A percentile compares a stretch with the other conserved stretches of the same genome.
These are phyloP conservation scores for Globisporangium iwayamae DNA, from an alignment of 352 stramenopile genomes.

Conservation along the genomic window DNA sequence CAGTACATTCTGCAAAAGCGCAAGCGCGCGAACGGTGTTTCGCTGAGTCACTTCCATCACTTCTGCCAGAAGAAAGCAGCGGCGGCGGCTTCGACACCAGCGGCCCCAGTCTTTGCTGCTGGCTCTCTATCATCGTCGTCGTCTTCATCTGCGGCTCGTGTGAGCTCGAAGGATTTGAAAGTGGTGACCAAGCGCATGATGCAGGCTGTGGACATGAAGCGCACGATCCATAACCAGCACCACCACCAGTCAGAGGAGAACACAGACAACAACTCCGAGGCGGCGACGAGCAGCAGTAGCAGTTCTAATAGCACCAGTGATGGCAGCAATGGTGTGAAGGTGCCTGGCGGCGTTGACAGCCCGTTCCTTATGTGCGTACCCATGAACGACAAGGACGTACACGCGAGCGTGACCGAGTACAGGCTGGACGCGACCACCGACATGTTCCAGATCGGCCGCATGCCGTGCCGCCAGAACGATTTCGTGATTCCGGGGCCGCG, in stretches of 20 bases:
- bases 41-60: constrained; percentile 56
- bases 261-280: not conserved
- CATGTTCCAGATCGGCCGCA: constrained; percentile 82
- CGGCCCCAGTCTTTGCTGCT: not conserved
- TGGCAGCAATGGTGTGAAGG: not conserved
- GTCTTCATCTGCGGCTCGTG: not conserved
- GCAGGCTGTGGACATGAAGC: constrained; percentile 36
- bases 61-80: constrained; percentile 20
- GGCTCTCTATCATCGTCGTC: not conserved
- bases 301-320: not conserved
- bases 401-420: constrained; percentile 67
- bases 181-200: constrained; percentile 51
- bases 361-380: constrained; percentile 64
- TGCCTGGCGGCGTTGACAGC: not conserved
- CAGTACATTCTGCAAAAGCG: constrained; percentile 56
- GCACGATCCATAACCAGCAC: not conserved
- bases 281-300: not conserved
- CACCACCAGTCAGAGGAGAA: not conserved
- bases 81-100: not conserved
- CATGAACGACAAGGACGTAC: constrained; percentile 60
- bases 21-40: constrained; percentile 46
- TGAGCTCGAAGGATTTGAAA: constrained; percentile 37
- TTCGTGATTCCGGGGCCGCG: constrained; percentile 75
- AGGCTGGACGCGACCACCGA: constrained; percentile 36
- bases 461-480: constrained; percentile 73